Evolutionary conservation across 352 stramenopile species (phyloP).

Genomic region (Globisporangium echinulatum): DNA sequence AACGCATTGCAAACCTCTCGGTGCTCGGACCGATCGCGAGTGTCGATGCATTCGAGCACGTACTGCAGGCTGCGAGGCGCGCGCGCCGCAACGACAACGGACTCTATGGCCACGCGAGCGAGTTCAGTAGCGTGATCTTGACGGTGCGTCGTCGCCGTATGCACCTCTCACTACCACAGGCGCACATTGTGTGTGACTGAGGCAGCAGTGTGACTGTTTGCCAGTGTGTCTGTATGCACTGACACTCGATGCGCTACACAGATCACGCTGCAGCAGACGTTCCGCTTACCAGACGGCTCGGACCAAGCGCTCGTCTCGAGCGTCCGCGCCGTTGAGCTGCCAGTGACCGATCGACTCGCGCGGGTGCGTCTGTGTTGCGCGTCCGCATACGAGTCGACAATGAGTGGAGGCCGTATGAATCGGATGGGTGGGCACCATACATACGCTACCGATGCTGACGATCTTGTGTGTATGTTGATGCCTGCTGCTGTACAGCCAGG

Average conservation of each 20-base stretch:
- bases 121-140: conserved; percentile 47
- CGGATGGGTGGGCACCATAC: no score
- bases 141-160: conserved; percentile 15
- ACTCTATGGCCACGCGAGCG: conserved; percentile 31
- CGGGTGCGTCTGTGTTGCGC: conserved; percentile 15
- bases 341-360: conserved; percentile 39
- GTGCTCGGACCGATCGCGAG: conserved; percentile 20
- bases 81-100: conserved; percentile 23
- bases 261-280: conserved; percentile 40
- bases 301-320: conserved; percentile 35
- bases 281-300: conserved; percentile 23
- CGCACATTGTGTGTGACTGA: no score
- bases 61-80: conserved; percentile 23
- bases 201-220: neutral
- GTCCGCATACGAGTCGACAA: no score
- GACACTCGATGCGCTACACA: neutral
- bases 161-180: no score
- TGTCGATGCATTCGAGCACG: conserved; percentile 15
- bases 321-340: conserved; percentile 39
- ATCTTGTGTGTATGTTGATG: no score
- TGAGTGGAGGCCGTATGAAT: no score
- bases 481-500: conserved; percentile 13
- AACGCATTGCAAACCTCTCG: conserved; percentile 25
- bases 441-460: neutral
- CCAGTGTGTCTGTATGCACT: neutral